Conservation (phyloP, 495 filamentous ascomycete genomes). For the Trichoderma orchidacearum region DNA sequence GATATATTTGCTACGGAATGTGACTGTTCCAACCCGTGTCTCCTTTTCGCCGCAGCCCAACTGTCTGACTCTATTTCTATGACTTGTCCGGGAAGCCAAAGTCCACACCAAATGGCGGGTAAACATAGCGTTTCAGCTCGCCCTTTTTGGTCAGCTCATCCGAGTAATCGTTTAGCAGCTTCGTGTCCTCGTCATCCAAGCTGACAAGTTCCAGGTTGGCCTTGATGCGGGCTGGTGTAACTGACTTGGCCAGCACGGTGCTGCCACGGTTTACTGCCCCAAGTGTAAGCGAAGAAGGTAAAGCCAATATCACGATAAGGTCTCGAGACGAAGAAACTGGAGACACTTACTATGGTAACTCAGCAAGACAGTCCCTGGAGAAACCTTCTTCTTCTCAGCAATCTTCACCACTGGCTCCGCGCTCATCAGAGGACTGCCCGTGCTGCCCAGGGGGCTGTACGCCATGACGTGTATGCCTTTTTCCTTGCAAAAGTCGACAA, state of each 20-base stretch:
- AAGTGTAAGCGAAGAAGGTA: slow-evolving; percentile 6
- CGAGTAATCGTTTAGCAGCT: slow-evolving; percentile 47
- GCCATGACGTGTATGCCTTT: slow-evolving; percentile 68
- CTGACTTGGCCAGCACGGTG: slow-evolving; percentile 70
- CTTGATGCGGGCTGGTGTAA: slow-evolving; percentile 59
- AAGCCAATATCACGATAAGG: not conserved
- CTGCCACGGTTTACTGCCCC: slow-evolving; percentile 51
- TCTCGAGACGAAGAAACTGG: not conserved
- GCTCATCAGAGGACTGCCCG: slow-evolving; percentile 57
- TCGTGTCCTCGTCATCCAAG: slow-evolving; percentile 52
- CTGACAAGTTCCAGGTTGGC: slow-evolving; percentile 57
- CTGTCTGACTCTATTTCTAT: slow-evolving; percentile 8
- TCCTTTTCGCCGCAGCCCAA: too few species aligned
- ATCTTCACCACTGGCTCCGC: slow-evolving; percentile 55
- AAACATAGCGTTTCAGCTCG: slow-evolving; percentile 57
- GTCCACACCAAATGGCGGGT: slow-evolving; percentile 63
- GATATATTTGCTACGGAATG: too few species aligned
- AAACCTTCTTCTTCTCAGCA: slow-evolving; percentile 53
- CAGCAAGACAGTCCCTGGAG: slow-evolving; percentile 48
- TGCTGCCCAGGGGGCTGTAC: slow-evolving; percentile 66
- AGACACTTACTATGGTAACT: slow-evolving; percentile 56
- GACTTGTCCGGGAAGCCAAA: slow-evolving; percentile 68
- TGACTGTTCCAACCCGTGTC: not conserved
- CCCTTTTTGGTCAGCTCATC: slow-evolving; percentile 42
- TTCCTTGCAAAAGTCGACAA: slow-evolving; percentile 58